Evolutionary conservation across 768 basidiomycete species (phyloP), one percentile per base, ranked within the genome.

Genomic region (Boletus vermiculosoides): DNA sequence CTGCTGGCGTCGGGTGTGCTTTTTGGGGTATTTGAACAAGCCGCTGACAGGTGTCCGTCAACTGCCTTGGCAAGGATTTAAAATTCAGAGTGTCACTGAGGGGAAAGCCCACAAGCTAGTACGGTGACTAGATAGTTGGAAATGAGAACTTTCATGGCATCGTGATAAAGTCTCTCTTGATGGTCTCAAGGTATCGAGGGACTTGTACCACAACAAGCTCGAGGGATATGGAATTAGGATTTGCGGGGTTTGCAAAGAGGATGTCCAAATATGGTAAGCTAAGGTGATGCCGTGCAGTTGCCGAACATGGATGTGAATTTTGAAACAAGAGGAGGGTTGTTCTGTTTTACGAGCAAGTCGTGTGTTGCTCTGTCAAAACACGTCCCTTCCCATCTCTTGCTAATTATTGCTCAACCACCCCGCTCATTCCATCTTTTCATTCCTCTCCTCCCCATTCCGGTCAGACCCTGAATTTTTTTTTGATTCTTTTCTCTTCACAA

Each of bases 1-100:
- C 79, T 83, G 80, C 81, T 80, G 80, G 79, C 76, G 80, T 83
- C 81, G 82, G 25, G 54, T 4, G 20, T n/a, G 42, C 54, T 68
- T 69, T 30, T 1, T 25, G 31, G 11, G 0, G 31, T 11, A 33
- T 44, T 44, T 44, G 15, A 44, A 25, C 16, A 44, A 25, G 8
- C n/a, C n/a, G 36, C 9, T 58, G 58, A 25, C 55, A 40, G 25
- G 25, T 51, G 54, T 34, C 45, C 9, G 9, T 28, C 41, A 42
- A 13, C 5, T 42, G 40, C 10, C 39, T 25, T 25, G 25, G 25
- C 39, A 18, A 15, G 10, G 9, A 0, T 11, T 28, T 45, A 10
- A 28, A 45, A 28, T 18, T 16, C 23, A 9, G 41, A 4, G 20
- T 13, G 41, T 22, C 13, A 15, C 22, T 33, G 23, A 0, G 22